These are phyloP conservation scores for Cymbidium sinense DNA, from an alignment of 106 monocot genomes.

Conservation along the genomic window DNA sequence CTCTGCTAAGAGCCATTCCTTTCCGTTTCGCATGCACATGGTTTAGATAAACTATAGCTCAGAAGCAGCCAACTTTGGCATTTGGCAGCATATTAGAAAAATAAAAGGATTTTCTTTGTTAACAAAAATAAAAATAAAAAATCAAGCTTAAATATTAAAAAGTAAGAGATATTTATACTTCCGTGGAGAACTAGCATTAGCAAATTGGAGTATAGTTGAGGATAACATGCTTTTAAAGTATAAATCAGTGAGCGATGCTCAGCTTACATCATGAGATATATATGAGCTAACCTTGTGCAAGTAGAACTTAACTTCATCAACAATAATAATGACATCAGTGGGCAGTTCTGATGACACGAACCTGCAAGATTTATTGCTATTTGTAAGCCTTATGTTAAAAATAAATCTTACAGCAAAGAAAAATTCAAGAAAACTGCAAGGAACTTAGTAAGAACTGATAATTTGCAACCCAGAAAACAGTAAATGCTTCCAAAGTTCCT, in stretches of 20 bases:
- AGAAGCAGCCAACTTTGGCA: background rate
- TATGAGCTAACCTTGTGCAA: slow-evolving; percentile 54
- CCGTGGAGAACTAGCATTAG: background rate
- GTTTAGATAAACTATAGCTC: background rate
- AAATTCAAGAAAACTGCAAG: background rate
- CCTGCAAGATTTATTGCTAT: slow-evolving; percentile 24
- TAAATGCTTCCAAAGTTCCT: no score
- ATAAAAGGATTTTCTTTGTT: background rate
- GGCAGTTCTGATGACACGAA: slow-evolving; percentile 63
- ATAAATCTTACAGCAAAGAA: background rate
- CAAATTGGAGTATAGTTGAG: background rate
- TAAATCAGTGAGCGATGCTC: background rate
- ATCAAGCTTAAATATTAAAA: background rate
- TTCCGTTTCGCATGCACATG: background rate
- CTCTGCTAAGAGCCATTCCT: background rate
- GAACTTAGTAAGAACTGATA: background rate
- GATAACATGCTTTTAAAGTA: background rate
- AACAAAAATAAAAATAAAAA: no score
- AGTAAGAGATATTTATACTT: background rate
- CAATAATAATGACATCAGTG: slow-evolving; percentile 44
- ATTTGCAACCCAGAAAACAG: no score
- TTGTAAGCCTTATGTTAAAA: slow-evolving; percentile 5
- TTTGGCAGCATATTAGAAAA: background rate
- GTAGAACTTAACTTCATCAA: slow-evolving; percentile 57
- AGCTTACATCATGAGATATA: background rate